Base-by-base conservation (phyloP, 1,139 yeast species). In the Nematodospora anomalae region DNA sequence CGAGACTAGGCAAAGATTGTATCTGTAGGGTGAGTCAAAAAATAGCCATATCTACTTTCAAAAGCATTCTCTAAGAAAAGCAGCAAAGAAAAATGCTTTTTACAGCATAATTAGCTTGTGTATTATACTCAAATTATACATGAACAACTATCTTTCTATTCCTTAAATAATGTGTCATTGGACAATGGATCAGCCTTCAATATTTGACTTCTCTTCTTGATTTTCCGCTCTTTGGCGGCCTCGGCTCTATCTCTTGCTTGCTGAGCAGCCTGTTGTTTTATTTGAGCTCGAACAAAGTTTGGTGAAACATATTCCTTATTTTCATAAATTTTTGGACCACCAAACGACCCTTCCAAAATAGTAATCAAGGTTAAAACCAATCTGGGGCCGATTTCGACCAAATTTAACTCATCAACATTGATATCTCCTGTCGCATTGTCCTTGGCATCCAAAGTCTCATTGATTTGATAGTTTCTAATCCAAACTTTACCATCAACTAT, bases 261-360 rank as follows among this genome's bases (percentile, higher is more conserved):
- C 38, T 74, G 77, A 6, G 97, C 97, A 43, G 84, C 80, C 55
- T 84, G 77, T 51, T 83, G 86, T 61, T 80, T 85, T 49, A 75
- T 48, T 71, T 90, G 97, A 10, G 98, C 89, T 68, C 98, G 83
- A 36, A 85, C 95, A 49, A 86, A 80, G 71, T 92, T 92, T 47
- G 98, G 98, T 42, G 96, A 86, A 35, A 92, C 96, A 61, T 87
- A 92, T 64, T 92, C 95, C 71, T 87, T 90, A 71, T 92, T 92
- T 58, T 92, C 98, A 66, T 87, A 92, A 49, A 92, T 88, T 73
- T 92, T 89, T 45, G 98, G 97, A 15, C 99, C 98, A 39, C 97
- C 95, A 55, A 92, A 94, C 2, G 97, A 88, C 33, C 98, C 99
- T 65, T 92, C 98, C 47, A 92, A 74, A 36, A 92, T 82, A 43